Base-by-base conservation (phyloP, 1,284 basidiomycete species). In the Pyrrhoderma lamaoense region DNA sequence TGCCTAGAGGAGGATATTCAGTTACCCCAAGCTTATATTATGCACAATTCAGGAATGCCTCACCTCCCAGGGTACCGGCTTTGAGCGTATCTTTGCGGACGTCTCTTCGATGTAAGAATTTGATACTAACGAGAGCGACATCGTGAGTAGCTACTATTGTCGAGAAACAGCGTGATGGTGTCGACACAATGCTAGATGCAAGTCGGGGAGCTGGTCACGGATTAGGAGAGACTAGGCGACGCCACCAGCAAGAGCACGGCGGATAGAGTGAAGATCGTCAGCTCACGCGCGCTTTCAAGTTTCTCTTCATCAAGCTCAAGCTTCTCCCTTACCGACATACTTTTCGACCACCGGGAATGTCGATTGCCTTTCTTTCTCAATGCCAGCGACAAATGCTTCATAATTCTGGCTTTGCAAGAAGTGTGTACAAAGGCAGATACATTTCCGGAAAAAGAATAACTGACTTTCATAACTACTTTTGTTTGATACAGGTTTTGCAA, bases 11-110 rank as follows among this genome's bases (percentile, higher is more conserved):
- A 18, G 40, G 9, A 21, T 42, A 42, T 22, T 34, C 25, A 48
- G 38, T 7, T 50, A n/a, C 13, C 14, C 13, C n/a, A 23, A 5
- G 21, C 34, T 9, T 5, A 14, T 13, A 13, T 13, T 16, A 11
- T 46, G 45, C n/a, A n/a, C n/a, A n/a, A n/a, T n/a, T 40, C 9
- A 42, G 37, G 50, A 18, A 19, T 9, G 27, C 54, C 70, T 56
- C 54, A 94, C 93, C 82, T 97, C 94, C 94, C 94, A 99, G 57
- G 94, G 93, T 40, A 97, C 92, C 3, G 86, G 85, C 64, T 94
- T 94, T 8, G 85, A 77, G 58, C 89, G 79, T 57, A 95, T 93
- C 74, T 94, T 93, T 52, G 82, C 74, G 8, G 89, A 88, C 61
- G 78, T 81, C 59, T 95, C 91, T 58, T 93, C 87, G 58, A 99